Conservation (phyloP, 441 rosid species). For the Populus hybrid region DNA sequence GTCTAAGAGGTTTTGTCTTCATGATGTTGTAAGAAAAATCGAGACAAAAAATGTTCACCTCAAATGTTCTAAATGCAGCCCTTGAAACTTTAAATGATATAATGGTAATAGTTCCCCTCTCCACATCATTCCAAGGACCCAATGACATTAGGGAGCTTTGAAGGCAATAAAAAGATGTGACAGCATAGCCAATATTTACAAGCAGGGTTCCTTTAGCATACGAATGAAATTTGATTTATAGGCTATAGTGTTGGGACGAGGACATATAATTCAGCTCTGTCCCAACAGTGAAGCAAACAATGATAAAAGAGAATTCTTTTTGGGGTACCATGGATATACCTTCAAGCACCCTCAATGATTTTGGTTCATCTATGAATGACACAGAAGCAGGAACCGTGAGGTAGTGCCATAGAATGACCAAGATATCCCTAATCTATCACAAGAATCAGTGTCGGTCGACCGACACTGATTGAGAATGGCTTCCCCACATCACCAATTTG, state of each 20-base stretch:
- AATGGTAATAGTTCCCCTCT: background rate
- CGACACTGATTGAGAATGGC: conserved; percentile 29
- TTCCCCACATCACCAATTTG: conserved; percentile 27
- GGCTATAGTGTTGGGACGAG: background rate
- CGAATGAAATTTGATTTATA: no score
- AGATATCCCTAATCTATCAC: conserved; percentile 15
- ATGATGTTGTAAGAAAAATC: background rate
- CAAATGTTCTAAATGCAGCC: background rate
- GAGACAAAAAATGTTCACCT: background rate
- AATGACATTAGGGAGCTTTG: background rate
- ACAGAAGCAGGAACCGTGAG: conserved; percentile 1
- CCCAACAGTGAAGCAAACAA: conserved; percentile 10
- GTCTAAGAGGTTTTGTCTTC: background rate
- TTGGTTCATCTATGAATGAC: background rate
- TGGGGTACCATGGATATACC: conserved; percentile 19
- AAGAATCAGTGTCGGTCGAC: conserved; percentile 49
- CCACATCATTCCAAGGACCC: background rate
- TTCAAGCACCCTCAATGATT: background rate
- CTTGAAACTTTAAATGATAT: background rate
- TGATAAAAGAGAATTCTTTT: conserved; percentile 4
- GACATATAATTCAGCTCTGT: background rate
- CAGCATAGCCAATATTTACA: background rate
- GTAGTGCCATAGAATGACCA: conserved; percentile 21
- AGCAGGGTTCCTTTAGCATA: background rate
- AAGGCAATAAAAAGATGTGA: background rate